Evolutionary conservation across 2,329 filamentous ascomycete species (phyloP), one percentile per base, ranked within the genome.

Genomic region (Colletotrichum kahawae): DNA sequence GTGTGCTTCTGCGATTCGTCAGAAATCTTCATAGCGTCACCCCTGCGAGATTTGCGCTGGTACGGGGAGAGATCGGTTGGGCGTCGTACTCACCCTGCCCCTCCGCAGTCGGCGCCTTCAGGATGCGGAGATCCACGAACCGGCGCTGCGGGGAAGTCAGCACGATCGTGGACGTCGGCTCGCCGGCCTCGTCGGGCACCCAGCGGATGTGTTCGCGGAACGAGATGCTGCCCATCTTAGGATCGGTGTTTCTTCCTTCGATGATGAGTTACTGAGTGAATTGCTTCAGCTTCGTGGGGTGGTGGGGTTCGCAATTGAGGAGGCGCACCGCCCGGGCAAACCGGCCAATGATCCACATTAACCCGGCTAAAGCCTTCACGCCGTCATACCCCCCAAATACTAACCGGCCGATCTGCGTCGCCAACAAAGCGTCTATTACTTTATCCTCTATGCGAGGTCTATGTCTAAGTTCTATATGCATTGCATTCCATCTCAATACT

Each of bases 101-200:
- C 73, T 54, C 77, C 77, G 56, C 56, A 5, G 54, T 81, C 57
- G 74, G 60, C 74, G 27, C 69, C 70, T n/a, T 82, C 80, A 21
- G 80, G 66, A 93, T 84, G 54, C 93, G 89, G 27, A 93, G 80
- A 79, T 94, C 93, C 48, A 94, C 89, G 79, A 93, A 94, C 48
- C 85, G 87, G 34, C 85, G 85, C 31, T 81, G 80, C 2, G 90
- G 89, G 4, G 91, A 91, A 0, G 92, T 94, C 60, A 94, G 84
- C 14, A 94, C 93, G 5, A 93, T 80, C 0, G 92, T 94, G 2
- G 88, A 89, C 0, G 92, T 94, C 18, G 90, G 90, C 81, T 94
- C 92, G 66, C 82, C 83, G n/a, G 87, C 81, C 18, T 83, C 79
- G 1, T 85, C 86, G 0, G 89, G 88, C 4, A 89, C 83, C 89